phyloP scores from a whole-genome alignment of 768 basidiomycete genomes.

The Strobilomyces echinocephalus region DNA sequence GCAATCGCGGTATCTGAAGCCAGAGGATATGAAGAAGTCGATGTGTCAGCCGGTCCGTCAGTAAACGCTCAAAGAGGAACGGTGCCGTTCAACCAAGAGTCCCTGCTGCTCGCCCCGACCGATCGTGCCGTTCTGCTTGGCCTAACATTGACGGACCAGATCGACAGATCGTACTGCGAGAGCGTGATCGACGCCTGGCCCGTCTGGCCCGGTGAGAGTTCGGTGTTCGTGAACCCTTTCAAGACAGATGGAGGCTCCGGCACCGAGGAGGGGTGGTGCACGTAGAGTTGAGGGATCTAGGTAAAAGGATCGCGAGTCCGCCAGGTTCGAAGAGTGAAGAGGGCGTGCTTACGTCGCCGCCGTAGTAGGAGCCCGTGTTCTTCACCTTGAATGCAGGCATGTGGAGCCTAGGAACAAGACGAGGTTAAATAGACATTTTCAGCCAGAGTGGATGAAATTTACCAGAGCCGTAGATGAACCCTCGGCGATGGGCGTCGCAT shows the following conservation, averaged over 20 bases:
- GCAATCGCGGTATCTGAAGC: background rate
- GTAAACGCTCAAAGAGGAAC: conserved; percentile 13
- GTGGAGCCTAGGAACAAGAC: conserved; percentile 47
- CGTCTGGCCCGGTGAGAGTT: conserved; percentile 44
- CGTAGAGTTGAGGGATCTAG: conserved; percentile 71
- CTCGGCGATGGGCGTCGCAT: conserved; percentile 47
- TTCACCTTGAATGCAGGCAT: conserved; percentile 54
- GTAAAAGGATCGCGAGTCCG: background rate
- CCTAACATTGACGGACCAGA: conserved; percentile 79
- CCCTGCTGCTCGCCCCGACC: conserved; percentile 66
- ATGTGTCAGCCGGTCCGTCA: background rate
- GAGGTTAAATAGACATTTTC: background rate
- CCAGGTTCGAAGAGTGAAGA: background rate
- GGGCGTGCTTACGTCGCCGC: conserved; percentile 52
- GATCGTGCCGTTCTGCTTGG: conserved; percentile 60
- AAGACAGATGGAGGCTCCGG: conserved; percentile 70
- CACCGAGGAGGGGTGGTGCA: conserved; percentile 59
- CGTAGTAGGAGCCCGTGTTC: conserved; percentile 59
- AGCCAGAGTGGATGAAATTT: background rate
- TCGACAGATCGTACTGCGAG: conserved; percentile 64
- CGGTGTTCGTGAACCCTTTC: conserved; percentile 63
- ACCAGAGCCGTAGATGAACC: conserved; percentile 66
- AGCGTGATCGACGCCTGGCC: conserved; percentile 49
- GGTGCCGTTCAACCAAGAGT: conserved; percentile 47
- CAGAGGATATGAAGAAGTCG: background rate